Base-by-base conservation (phyloP, 73 alveolate species). In the Uronychia setigera region DNA sequence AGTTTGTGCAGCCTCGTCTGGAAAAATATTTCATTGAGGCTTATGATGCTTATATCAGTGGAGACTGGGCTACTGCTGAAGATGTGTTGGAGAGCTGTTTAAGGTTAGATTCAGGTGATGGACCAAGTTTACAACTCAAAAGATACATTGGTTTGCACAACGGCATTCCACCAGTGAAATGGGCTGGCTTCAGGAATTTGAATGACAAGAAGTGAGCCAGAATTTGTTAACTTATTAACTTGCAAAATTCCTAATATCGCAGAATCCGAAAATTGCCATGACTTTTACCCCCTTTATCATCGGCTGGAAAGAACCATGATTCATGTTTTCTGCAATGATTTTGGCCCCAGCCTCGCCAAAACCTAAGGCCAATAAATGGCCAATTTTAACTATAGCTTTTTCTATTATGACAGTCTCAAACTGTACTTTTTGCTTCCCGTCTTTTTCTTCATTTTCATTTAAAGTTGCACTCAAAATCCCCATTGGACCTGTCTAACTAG, bases 191-290 rank as follows among this genome's bases (percentile, higher is more conserved):
- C 77, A 82, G 89, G 74, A 83, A 82, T 27, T 77, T 82, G 1
- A 82, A 82, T 14, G 89, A 82, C 26, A 82, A 82, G 35, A n/a
- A n/a, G n/a, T n/a, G n/a, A n/a, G n/a, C n/a, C n/a, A n/a, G n/a
- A n/a, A n/a, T n/a, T n/a, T n/a, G n/a, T n/a, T n/a, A n/a, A n/a
- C n/a, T n/a, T n/a, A n/a, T n/a, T n/a, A 91, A 58, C 84, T 91
- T 1, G 98, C 94, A 86, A 95, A 96, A 81, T 94, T 93, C 67
- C 98, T 94, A 60, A 96, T 95, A 87, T 91, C 97, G 32, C 98
- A 95, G 81, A 96, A 96, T 13, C 99, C 99, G 79, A 95, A 96
- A 46, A 96, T 96, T 13, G 98, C 99, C 59, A 86, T 89, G 35
- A 83, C 81, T 33, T 82, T 84, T 76, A 75, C 76, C 27, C 99